These are phyloP conservation scores for Esteya vermicola DNA, from an alignment of 2,329 filamentous ascomycete species.

Conservation along the genomic window DNA sequence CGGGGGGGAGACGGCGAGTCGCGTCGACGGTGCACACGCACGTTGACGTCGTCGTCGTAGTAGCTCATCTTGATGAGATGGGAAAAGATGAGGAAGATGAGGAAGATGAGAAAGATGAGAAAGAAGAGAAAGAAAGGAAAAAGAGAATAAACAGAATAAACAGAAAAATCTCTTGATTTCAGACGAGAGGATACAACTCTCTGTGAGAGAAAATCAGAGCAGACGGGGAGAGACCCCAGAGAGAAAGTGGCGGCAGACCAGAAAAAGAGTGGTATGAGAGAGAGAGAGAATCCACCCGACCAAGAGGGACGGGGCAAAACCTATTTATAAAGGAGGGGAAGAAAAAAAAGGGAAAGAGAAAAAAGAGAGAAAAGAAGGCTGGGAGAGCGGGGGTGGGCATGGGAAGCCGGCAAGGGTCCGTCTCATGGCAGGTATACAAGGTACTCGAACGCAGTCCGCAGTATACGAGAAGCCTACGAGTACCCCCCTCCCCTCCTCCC, in stretches of 20 bases:
- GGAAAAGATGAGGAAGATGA: not conserved
- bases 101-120: not conserved
- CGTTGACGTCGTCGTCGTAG: constrained; percentile 39
- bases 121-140: not conserved
- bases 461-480: no score
- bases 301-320: not conserved
- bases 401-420: not conserved
- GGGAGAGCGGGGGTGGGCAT: constrained; percentile 9
- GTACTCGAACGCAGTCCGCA: no score
- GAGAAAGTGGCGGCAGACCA: no score
- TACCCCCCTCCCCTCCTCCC: no score
- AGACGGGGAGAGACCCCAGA: no score
- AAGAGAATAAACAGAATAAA: not conserved
- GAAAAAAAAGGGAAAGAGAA: no score
- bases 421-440: no score
- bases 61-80: constrained; percentile 17
- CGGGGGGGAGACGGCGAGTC: constrained; percentile 14
- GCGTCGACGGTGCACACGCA: constrained; percentile 29
- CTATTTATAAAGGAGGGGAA: constrained; percentile 1
- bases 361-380: constrained; percentile 8
- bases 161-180: not conserved
- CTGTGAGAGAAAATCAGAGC: no score
- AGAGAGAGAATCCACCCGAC: not conserved
- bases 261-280: not conserved
- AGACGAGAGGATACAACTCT: no score